These are phyloP conservation scores for Styphnolobium japonicum DNA, from an alignment of 306 rosid genomes.

Conservation along the genomic window DNA sequence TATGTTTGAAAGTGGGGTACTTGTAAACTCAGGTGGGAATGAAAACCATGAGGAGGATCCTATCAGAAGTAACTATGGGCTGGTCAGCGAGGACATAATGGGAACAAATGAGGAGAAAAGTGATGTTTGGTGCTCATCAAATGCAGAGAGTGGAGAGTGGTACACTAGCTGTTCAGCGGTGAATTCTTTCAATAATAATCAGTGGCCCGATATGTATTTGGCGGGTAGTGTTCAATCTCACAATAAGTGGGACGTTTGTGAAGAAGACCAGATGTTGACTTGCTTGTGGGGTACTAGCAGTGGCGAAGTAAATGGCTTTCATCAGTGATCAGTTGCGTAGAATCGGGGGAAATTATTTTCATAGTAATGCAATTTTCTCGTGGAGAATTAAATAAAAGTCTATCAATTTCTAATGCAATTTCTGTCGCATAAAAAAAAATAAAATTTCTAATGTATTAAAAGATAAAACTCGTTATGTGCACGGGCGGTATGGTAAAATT, in stretches of 20 bases:
- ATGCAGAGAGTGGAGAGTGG: constrained; percentile 42
- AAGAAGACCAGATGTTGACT: constrained; percentile 28
- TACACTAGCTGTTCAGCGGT: constrained; percentile 33
- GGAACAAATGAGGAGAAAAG: constrained; percentile 18
- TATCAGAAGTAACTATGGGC: constrained; percentile 3
- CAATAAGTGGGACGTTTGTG: constrained; percentile 32
- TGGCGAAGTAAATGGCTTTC: constrained; percentile 17
- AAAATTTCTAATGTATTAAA: neutral
- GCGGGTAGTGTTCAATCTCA: constrained; percentile 35
- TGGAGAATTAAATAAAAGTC: neutral
- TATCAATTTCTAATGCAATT: neutral
- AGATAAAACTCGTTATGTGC: neutral
- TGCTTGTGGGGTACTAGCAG: constrained; percentile 46
- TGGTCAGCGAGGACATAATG: constrained; percentile 3
- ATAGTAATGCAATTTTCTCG: neutral
- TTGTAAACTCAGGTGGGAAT: constrained; percentile 12
- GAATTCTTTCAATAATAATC: constrained; percentile 40
- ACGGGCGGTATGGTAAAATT: neutral
- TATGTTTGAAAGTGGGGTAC: constrained; percentile 21
- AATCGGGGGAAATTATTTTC: neutral
- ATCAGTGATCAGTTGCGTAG: neutral
- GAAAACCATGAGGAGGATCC: neutral
- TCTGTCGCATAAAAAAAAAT: no score
- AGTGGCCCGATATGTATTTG: constrained; percentile 57
- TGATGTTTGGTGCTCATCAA: constrained; percentile 40